These are phyloP conservation scores for Pseudoperonospora humuli DNA, from an alignment of 352 stramenopile genomes.

Conservation along the genomic window DNA sequence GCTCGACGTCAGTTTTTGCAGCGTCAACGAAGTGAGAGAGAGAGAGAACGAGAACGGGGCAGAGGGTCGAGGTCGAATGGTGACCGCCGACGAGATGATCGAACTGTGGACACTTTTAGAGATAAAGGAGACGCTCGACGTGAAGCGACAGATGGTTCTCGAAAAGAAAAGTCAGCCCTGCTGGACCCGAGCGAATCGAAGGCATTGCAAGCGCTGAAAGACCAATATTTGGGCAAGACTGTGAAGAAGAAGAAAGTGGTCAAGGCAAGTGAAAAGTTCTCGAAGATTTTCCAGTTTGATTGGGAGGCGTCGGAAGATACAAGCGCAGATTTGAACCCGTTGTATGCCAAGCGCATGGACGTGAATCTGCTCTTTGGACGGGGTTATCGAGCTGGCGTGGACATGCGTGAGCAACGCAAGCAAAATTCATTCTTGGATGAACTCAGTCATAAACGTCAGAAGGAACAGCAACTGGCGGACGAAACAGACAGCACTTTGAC, in stretches of 20 bases:
- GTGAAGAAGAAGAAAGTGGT: constrained; percentile 85
- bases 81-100: constrained; percentile 13
- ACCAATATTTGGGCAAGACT: constrained; percentile 87
- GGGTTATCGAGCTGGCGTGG: constrained; percentile 89
- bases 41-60: constrained; percentile 23
- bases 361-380: constrained; percentile 89
- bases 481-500: constrained; percentile 54
- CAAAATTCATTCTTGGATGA: constrained; percentile 85
- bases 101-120: constrained; percentile 3
- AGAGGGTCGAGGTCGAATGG: constrained; percentile 8
- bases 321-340: constrained; percentile 83
- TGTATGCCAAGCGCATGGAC: constrained; percentile 85
- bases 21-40: constrained; percentile 36
- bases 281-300: constrained; percentile 92
- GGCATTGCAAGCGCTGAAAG: constrained; percentile 74
- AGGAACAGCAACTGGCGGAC: constrained; percentile 64
- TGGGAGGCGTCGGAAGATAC: constrained; percentile 91
- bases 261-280: constrained; percentile 91
- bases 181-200: constrained; percentile 53
- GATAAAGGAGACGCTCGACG: constrained; percentile 5
- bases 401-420: constrained; percentile 91
- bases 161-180: constrained; percentile 11
- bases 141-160: constrained; percentile 4
- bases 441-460: constrained; percentile 80
- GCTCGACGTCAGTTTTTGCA: constrained; percentile 59